These are phyloP conservation scores for Nadsonia commutata DNA, from an alignment of 1,139 yeast species.

Conservation along the genomic window DNA sequence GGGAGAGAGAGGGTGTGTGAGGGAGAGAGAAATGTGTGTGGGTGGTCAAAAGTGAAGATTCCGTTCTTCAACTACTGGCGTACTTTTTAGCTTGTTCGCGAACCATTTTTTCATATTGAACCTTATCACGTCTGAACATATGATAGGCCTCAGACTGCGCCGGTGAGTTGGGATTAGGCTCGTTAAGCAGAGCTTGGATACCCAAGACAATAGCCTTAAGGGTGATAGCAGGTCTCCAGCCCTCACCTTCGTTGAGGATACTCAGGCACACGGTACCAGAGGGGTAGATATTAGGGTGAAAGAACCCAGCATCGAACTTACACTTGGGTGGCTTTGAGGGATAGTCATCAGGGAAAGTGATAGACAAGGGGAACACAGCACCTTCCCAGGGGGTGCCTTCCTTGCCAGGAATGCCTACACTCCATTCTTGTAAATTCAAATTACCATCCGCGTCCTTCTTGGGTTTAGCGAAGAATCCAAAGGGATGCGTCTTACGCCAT, in stretches of 20 bases:
- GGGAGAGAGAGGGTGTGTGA: too few species aligned
- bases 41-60: too few species aligned
- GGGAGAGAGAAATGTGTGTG: too few species aligned
- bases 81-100: conserved; percentile 69
- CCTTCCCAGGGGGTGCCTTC: conserved; percentile 76
- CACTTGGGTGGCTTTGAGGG: conserved; percentile 96
- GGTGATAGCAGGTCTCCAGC: conserved; percentile 96
- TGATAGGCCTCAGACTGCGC: conserved; percentile 97
- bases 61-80: conserved; percentile 18
- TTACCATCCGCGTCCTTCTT: conserved; percentile 63
- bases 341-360: conserved; percentile 75
- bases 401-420: conserved; percentile 92
- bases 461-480: conserved; percentile 92
- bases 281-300: conserved; percentile 95
- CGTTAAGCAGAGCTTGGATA: conserved; percentile 76
- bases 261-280: conserved; percentile 91
- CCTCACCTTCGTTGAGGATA: conserved; percentile 87
- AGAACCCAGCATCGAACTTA: conserved; percentile 72
- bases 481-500: conserved; percentile 98
- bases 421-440: conserved; percentile 76
- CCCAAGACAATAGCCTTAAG: conserved; percentile 83
- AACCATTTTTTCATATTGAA: conserved; percentile 69
- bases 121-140: conserved; percentile 38
- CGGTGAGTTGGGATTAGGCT: conserved; percentile 90
- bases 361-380: conserved; percentile 76